Evolutionary conservation across 192 early-diverging fungal species (phyloP).

Genomic region (Gryganskiella cystojenkinii): DNA sequence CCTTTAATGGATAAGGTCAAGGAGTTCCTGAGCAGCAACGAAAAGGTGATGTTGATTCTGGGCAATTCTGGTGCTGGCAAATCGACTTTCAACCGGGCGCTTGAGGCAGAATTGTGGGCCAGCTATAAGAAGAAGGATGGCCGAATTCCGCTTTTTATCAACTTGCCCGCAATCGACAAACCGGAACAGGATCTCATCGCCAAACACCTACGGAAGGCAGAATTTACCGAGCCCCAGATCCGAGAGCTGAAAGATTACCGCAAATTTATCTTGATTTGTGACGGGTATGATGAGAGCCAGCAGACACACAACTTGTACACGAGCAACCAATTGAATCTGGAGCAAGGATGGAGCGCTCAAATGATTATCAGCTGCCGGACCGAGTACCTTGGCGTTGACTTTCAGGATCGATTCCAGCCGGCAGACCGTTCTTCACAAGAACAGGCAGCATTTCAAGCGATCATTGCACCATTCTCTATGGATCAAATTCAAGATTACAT

Average conservation of each 20-base stretch:
- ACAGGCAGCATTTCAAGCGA: too few species aligned
- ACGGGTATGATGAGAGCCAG: slow-evolving; percentile 14
- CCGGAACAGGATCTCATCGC: slow-evolving; percentile 1
- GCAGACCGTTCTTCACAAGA: background rate
- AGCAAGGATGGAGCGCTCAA: background rate
- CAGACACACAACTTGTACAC: background rate
- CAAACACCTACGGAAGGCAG: background rate
- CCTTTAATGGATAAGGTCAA: background rate
- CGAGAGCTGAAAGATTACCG: background rate
- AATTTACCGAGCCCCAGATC: background rate
- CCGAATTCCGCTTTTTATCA: slow-evolving; percentile 7
- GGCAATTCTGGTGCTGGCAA: slow-evolving; percentile 8
- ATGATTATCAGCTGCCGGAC: slow-evolving; percentile 18
- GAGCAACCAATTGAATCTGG: slow-evolving; percentile 1
- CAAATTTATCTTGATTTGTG: slow-evolving; percentile 8
- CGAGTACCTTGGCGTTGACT: background rate
- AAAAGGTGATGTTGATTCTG: slow-evolving; percentile 6
- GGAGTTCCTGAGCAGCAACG: background rate
- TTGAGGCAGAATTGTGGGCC: background rate
- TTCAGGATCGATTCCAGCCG: background rate
- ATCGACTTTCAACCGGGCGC: background rate
- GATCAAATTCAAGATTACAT: slow-evolving; percentile 1
- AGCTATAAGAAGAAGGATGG: background rate
- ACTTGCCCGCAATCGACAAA: slow-evolving; percentile 1
- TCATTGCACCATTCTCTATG: slow-evolving; percentile 8